Percentiles rank a stretch among this genome's conserved stretches.
Evolutionary conservation across 164 flowering plant genomes (phyloP).

Genomic region (Paratinospora sagittata): DNA sequence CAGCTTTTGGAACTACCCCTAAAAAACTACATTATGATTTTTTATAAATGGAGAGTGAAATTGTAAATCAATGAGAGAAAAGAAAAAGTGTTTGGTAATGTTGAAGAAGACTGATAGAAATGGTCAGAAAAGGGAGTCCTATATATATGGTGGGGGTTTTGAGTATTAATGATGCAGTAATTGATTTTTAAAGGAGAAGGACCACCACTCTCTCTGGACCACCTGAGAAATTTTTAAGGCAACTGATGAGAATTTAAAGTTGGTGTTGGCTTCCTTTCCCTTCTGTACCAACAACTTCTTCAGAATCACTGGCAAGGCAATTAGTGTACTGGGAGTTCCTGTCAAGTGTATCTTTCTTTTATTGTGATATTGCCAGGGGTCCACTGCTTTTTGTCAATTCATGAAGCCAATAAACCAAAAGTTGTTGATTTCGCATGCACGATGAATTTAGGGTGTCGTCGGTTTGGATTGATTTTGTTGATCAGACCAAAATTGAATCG

Average conservation of each 20-base stretch:
- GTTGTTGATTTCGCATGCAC: not conserved
- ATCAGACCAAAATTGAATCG: no score
- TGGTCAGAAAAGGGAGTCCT: no score
- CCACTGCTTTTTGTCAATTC: not conserved
- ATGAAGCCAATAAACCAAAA: not conserved
- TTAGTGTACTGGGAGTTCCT: not conserved
- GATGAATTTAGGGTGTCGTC: no score
- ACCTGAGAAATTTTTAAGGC: not conserved
- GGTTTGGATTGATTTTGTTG: no score
- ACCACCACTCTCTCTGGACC: not conserved
- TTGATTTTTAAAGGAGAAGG: no score
- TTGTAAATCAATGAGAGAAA: not conserved
- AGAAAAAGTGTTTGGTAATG: not conserved
- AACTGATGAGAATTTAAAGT: not conserved
- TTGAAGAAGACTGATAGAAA: not conserved
- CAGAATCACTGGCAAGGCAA: not conserved
- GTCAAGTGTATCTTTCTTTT: not conserved
- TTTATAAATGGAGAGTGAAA: no score
- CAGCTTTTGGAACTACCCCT: no score
- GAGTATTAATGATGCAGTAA: no score
- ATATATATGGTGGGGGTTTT: no score
- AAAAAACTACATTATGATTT: no score
- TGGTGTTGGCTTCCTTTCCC: constrained; percentile 1
- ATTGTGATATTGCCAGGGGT: not conserved
- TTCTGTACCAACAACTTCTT: not conserved